phyloP scores from a whole-genome alignment of 2,329 filamentous ascomycete species.

The Peltaster fructicola region DNA sequence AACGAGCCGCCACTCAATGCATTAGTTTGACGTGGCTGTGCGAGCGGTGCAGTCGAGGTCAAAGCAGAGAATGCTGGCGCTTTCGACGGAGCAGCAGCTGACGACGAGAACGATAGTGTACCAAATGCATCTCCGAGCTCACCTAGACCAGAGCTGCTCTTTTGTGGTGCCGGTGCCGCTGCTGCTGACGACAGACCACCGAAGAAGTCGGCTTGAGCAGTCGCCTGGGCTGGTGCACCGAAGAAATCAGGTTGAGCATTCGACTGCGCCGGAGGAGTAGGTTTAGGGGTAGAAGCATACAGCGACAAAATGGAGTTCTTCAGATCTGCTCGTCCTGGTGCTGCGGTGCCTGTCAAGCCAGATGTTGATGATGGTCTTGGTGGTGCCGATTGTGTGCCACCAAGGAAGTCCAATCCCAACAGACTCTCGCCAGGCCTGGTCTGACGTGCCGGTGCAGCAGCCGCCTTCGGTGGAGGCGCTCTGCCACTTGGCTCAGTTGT shows the following conservation, averaged over 20 bases:
- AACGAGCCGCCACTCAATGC: conserved; percentile 57
- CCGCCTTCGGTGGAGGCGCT: conserved; percentile 25
- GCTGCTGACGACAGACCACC: conserved; percentile 43
- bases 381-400: conserved; percentile 49
- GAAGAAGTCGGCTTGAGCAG: conserved; percentile 33
- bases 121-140: conserved; percentile 71
- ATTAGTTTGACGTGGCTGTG: conserved; percentile 27
- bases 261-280: conserved; percentile 41
- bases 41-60: conserved; percentile 37
- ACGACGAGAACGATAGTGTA: conserved; percentile 41
- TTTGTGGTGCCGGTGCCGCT: conserved; percentile 13
- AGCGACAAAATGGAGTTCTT: conserved; percentile 96
- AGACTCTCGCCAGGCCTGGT: conserved; percentile 71
- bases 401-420: conserved; percentile 83
- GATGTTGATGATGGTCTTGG: conserved; percentile 65
- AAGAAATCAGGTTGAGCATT: too few relatives aligned
- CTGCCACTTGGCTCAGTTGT: conserved; percentile 57
- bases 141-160: conserved; percentile 23
- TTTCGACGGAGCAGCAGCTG: conserved; percentile 4
- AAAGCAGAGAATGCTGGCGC: conserved; percentile 45
- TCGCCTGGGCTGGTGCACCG: too few relatives aligned
- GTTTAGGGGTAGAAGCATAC: conserved; percentile 69
- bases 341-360: conserved; percentile 35
- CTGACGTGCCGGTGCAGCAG: conserved; percentile 28
- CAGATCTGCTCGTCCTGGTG: conserved; percentile 70